These are phyloP conservation scores for Herpotrichia juniperi DNA, from an alignment of 2,329 filamentous ascomycete species.

Conservation along the genomic window DNA sequence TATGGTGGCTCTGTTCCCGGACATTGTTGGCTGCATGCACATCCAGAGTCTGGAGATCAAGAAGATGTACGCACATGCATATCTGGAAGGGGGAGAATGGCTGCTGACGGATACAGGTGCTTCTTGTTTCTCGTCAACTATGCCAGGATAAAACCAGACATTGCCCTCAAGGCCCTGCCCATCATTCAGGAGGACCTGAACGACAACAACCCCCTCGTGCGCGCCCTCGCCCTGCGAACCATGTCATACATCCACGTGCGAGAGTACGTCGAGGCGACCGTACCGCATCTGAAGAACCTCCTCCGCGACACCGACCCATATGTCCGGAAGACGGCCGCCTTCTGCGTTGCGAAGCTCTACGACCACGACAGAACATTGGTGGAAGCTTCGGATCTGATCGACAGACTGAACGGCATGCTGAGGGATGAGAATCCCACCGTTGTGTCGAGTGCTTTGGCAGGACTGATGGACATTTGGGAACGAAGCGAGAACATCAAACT, in stretches of 20 bases:
- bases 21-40: conserved; percentile 94
- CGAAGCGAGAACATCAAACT: conserved; percentile 96
- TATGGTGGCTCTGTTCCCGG: conserved; percentile 96
- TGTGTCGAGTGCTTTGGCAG: conserved; percentile 88
- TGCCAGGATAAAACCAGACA: conserved; percentile 89
- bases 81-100: neutral
- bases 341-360: conserved; percentile 96
- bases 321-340: conserved; percentile 95
- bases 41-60: conserved; percentile 96
- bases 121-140: conserved; percentile 98
- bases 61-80: conserved; percentile 77
- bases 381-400: conserved; percentile 89
- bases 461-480: conserved; percentile 98
- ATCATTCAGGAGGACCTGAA: conserved; percentile 92
- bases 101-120: conserved; percentile 69
- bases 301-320: conserved; percentile 91
- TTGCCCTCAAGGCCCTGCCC: conserved; percentile 90
- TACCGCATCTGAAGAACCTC: conserved; percentile 81
- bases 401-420: conserved; percentile 85
- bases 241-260: conserved; percentile 97
- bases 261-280: conserved; percentile 91
- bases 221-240: conserved; percentile 88
- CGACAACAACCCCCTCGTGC: conserved; percentile 88
- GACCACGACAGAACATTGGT: conserved; percentile 93
- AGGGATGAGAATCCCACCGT: conserved; percentile 97